Evolutionary conservation across 2,329 filamentous ascomycete species (phyloP).

Genomic region (Epichloe baconii): DNA sequence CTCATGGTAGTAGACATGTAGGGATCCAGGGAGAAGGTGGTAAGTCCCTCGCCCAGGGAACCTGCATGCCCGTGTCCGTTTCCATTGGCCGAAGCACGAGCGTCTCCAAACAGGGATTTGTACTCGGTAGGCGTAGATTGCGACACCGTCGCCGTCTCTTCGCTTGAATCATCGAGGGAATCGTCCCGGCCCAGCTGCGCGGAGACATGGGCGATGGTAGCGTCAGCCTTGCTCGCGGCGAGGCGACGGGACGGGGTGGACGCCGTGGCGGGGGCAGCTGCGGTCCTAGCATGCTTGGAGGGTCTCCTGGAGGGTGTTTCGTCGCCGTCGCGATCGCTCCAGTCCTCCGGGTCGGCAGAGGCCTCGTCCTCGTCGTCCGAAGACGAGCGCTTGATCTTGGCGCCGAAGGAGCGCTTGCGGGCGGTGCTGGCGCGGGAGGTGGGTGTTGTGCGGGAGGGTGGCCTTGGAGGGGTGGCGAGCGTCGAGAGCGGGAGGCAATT

Average conservation of each 20-base stretch:
- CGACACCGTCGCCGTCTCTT: constrained; percentile 15
- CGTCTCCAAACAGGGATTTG: constrained; percentile 5
- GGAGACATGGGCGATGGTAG: constrained; percentile 20
- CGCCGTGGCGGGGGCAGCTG: constrained; percentile 11
- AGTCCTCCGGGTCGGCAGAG: constrained; percentile 12
- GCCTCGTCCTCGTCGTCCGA: constrained; percentile 16
- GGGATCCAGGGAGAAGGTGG: not conserved
- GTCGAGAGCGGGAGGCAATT: constrained; percentile 20
- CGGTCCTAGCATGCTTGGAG: constrained; percentile 9
- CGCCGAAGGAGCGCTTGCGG: constrained; percentile 14
- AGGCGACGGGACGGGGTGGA: constrained; percentile 17
- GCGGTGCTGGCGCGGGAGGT: constrained; percentile 8
- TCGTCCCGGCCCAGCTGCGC: constrained; percentile 10
- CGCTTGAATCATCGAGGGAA: constrained; percentile 11
- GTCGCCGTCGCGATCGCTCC: constrained; percentile 12
- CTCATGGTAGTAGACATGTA: constrained; percentile 1
- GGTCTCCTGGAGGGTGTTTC: constrained; percentile 27
- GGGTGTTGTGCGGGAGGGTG: not conserved
- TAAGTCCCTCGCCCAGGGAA: not conserved
- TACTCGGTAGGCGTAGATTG: not conserved
- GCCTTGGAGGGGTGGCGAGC: constrained; percentile 19
- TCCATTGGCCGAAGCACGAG: not conserved
- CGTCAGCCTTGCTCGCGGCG: constrained; percentile 20
- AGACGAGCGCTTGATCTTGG: constrained; percentile 14
- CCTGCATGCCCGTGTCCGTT: not conserved